Percentiles rank a stretch among this genome's conserved stretches.
Evolutionary conservation across 805 yeast genomes (phyloP).

Genomic region (Metschnikowia cerradonensis): DNA sequence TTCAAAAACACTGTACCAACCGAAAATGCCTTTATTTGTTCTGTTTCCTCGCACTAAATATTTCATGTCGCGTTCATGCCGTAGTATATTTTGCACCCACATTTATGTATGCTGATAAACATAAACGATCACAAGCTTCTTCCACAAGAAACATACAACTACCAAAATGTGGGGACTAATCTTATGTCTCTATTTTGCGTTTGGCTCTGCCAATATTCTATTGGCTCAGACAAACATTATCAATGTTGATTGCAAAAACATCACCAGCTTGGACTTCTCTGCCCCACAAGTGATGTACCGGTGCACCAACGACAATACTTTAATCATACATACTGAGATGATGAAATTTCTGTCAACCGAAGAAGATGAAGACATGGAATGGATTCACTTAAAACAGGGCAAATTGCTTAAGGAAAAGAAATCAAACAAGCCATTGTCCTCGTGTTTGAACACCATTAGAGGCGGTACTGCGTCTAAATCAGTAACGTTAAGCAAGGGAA

Average conservation of each 20-base stretch:
- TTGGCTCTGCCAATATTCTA: background rate
- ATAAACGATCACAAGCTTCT: background rate
- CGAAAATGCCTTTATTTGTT: no score
- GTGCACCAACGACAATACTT: conserved; percentile 1
- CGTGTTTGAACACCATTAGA: conserved; percentile 5
- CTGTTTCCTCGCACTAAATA: background rate
- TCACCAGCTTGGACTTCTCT: background rate
- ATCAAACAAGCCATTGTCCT: conserved; percentile 4
- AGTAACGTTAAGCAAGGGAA: background rate
- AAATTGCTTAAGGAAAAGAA: background rate
- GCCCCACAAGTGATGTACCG: background rate
- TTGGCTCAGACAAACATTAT: background rate
- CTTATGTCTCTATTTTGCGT: background rate
- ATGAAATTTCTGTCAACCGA: background rate
- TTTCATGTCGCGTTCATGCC: background rate
- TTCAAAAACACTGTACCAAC: no score
- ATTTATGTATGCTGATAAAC: background rate
- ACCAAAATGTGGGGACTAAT: background rate
- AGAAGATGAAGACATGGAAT: background rate
- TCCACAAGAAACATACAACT: background rate
- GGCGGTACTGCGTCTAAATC: conserved; percentile 10
- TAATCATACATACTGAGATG: conserved; percentile 4
- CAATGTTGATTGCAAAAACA: background rate
- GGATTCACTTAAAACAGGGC: conserved; percentile 13
- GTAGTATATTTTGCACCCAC: background rate